Conservation (phyloP, 441 rosid species). For the Capsella rubella region DNA sequence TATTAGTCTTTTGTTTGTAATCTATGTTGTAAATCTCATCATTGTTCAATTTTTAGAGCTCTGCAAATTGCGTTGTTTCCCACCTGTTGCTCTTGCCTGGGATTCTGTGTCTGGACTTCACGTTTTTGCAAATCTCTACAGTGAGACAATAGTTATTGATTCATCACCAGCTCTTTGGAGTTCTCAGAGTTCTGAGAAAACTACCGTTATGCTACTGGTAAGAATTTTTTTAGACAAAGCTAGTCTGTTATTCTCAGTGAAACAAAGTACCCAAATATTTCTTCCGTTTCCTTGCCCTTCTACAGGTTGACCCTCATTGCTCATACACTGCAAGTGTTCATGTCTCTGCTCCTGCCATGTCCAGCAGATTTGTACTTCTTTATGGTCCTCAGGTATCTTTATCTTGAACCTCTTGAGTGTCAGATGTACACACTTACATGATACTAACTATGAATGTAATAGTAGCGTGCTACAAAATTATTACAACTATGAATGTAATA, state of each 20-base stretch:
- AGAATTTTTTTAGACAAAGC: slow-evolving; percentile 27
- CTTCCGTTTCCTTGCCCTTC: slow-evolving; percentile 28
- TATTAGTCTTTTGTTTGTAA: slow-evolving; percentile 16
- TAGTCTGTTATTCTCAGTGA: slow-evolving; percentile 24
- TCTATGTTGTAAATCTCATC: not conserved
- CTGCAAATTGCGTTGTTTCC: slow-evolving; percentile 97
- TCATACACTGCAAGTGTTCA: slow-evolving; percentile 68
- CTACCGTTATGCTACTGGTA: slow-evolving; percentile 81
- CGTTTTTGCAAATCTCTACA: slow-evolving; percentile 70
- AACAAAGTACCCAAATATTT: slow-evolving; percentile 21
- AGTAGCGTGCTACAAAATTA: slow-evolving; percentile 4
- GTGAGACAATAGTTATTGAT: slow-evolving; percentile 75
- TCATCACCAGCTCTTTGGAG: slow-evolving; percentile 86
- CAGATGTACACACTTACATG: slow-evolving; percentile 9
- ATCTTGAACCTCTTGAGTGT: slow-evolving; percentile 25
- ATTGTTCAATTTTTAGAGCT: slow-evolving; percentile 60
- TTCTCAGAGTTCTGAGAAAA: slow-evolving; percentile 72
- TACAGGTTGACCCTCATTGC: slow-evolving; percentile 98
- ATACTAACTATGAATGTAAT: slow-evolving; percentile 4
- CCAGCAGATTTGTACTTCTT: slow-evolving; percentile 80
- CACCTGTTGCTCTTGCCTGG: slow-evolving; percentile 98
- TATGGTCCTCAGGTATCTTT: slow-evolving; percentile 75
- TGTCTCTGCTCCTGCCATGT: slow-evolving; percentile 75
- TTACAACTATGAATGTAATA: slow-evolving; percentile 4
- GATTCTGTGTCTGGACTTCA: slow-evolving; percentile 87